Percentiles rank a stretch among this genome's conserved stretches.
These are phyloP conservation scores for Diophrys sp. DNA, from an alignment of 73 alveolate genomes.

Conservation along the genomic window DNA sequence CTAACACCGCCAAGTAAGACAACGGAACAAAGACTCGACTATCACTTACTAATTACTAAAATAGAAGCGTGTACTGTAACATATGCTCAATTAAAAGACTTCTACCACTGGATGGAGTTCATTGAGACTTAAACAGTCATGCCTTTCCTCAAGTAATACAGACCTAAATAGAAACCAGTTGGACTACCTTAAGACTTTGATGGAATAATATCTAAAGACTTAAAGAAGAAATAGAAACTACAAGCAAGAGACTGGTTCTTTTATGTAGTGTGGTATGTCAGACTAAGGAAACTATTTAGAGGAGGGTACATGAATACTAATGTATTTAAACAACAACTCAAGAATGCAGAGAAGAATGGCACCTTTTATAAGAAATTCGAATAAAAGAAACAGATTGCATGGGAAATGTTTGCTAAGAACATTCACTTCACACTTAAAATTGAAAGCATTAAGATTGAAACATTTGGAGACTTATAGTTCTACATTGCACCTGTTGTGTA, in stretches of 20 bases:
- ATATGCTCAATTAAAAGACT: constrained; percentile 14
- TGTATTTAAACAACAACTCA: no score
- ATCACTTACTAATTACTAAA: background rate
- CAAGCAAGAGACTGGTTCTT: constrained; percentile 53
- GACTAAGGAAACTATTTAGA: constrained; percentile 26
- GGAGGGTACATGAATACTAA: background rate
- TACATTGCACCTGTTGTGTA: background rate
- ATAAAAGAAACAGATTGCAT: background rate
- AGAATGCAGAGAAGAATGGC: background rate
- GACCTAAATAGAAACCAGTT: constrained; percentile 38
- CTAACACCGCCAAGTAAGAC: no score
- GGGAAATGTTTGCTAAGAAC: background rate
- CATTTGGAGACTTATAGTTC: background rate
- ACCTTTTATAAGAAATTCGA: background rate
- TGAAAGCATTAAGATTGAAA: background rate
- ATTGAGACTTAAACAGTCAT: constrained; percentile 23
- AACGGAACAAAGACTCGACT: background rate
- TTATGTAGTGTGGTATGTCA: constrained; percentile 46
- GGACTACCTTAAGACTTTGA: background rate
- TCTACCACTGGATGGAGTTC: constrained; percentile 14
- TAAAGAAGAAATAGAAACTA: constrained; percentile 32
- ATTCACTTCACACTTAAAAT: background rate
- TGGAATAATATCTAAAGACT: background rate
- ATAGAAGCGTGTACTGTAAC: background rate
- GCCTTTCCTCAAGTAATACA: constrained; percentile 30